These are phyloP conservation scores for Vitis hybrid DNA, from an alignment of 177 flowering plant genomes.

Conservation along the genomic window DNA sequence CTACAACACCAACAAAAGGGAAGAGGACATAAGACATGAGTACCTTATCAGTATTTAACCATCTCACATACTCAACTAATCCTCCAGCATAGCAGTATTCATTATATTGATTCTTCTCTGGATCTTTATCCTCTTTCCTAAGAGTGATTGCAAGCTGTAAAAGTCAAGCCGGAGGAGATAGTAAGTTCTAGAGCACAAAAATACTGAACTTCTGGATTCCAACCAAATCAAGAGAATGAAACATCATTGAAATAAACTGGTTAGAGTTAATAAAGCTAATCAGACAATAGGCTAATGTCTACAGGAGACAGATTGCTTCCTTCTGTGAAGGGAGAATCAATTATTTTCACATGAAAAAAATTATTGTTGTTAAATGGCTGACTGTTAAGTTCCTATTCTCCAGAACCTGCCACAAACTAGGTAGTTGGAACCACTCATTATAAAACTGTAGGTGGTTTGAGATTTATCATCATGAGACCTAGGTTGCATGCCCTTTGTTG, in stretches of 20 bases:
- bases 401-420: background rate
- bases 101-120: conserved; percentile 56
- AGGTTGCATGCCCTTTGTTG: too few species aligned
- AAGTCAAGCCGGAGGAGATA: conserved; percentile 3
- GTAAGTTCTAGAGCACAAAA: background rate
- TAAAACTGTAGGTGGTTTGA: background rate
- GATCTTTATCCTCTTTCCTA: conserved; percentile 62
- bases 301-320: too few species aligned
- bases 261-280: too few species aligned
- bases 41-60: conserved; percentile 95
- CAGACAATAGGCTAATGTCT: too few species aligned
- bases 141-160: conserved; percentile 72
- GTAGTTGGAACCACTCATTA: background rate
- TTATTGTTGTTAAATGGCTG: background rate
- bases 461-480: too few species aligned
- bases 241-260: background rate
- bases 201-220: background rate
- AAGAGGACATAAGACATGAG: conserved; percentile 5
- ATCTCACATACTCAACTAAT: conserved; percentile 82
- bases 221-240: background rate
- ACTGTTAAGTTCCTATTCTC: background rate
- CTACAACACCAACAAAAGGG: background rate
- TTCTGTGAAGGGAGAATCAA: background rate
- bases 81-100: conserved; percentile 94
- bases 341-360: background rate